phyloP scores from a whole-genome alignment of 2,329 filamentous ascomycete species.

The Fusarium pilosicola region DNA sequence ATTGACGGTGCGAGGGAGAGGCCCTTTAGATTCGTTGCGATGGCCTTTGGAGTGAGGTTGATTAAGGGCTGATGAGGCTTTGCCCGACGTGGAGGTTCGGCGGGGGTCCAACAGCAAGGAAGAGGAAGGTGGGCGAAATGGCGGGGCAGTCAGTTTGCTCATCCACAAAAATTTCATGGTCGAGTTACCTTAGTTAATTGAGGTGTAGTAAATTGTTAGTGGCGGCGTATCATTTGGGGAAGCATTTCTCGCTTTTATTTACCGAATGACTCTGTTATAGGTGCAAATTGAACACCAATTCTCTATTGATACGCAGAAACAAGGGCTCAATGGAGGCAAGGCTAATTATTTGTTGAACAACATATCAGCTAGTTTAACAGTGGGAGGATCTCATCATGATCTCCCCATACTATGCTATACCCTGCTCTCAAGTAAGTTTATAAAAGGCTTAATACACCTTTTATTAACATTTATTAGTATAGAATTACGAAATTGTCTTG shows the following conservation, averaged over 20 bases:
- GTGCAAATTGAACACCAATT: background rate
- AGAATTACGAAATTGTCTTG: background rate
- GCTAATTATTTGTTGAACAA: background rate
- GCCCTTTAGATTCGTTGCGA: background rate
- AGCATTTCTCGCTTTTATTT: background rate
- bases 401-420: background rate
- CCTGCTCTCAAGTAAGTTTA: background rate
- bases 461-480: background rate
- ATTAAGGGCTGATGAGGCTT: constrained; percentile 37
- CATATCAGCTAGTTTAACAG: too few species aligned
- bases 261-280: background rate
- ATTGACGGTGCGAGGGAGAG: background rate
- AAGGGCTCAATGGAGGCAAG: background rate
- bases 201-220: constrained; percentile 30
- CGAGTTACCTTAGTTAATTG: background rate
- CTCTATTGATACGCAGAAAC: background rate
- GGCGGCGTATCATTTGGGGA: constrained; percentile 1
- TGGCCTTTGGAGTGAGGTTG: constrained; percentile 22
- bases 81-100: constrained; percentile 44
- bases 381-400: background rate
- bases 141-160: constrained; percentile 35
- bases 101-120: constrained; percentile 20
- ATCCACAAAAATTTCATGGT: constrained; percentile 30
- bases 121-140: constrained; percentile 31
- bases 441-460: background rate